Evolutionary conservation across 257 asterid species (phyloP), one percentile per base, ranked within the genome.

Genomic region (Fraxinus americana): DNA sequence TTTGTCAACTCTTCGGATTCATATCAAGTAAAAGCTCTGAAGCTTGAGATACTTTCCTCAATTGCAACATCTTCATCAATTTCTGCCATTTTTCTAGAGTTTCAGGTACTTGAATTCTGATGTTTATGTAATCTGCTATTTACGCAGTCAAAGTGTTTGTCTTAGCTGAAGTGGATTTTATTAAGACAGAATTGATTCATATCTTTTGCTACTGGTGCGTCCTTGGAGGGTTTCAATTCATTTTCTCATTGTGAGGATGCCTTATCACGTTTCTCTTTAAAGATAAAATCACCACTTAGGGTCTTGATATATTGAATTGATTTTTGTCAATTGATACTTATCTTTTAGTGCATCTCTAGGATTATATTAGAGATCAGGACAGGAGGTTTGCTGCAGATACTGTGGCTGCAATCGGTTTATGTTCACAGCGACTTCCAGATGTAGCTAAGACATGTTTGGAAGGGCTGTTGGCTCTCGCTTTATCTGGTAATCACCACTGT

Each of bases 341-440:
- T 75, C 68, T 3, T 73, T 77, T 82, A 45, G 77, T 83, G 69
- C 70, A 79, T 77, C 82, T 45, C 74, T 86, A 96, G 99, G 99
- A 96, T 83, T 93, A 96, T 87, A 86, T 92, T 66, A 93, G 93
- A 87, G 99, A 96, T 82, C 96, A 97, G 75, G 97, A 92, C 82
- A 86, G 99, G 82, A 88, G 86, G 82, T 92, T 96, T 88, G 97
- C 99, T 81, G 93, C 99, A 67, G 97, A 93, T 90, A 87, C 97
- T 75, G 97, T 91, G 73, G 91, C 96, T 86, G 95, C 99, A 54
- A 93, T 96, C 71, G 97, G 97, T 80, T 85, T 92, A 79, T 93
- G 99, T 79, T 97, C 92, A 1, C 88, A 87, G 83, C 90, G 86
- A 76, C 92, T 96, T 74, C 96, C 97, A 48, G 87, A 81, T 73